Evolutionary conservation across 2,329 filamentous ascomycete species (phyloP), one percentile per base, ranked within the genome.

Genomic region (Aureobasidium lini): DNA sequence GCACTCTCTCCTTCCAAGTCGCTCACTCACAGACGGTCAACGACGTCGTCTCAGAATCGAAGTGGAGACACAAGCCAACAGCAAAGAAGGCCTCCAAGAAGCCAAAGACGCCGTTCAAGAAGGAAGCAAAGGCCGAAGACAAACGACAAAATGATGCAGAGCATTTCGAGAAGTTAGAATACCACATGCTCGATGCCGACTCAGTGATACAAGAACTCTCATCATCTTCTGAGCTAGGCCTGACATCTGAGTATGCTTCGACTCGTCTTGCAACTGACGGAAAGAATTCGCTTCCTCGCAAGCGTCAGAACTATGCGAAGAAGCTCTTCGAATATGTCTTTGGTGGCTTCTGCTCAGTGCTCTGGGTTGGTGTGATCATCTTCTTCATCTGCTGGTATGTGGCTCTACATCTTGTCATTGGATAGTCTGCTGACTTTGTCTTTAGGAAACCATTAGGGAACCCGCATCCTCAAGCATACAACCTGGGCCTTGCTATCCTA

Each of bases 321-420:
- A 75, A 76, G 61, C 67, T 76, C 1, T 64, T 77, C 7, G 62
- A 65, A 5, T 79, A 78, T 61, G 62, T 79, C 60, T 79, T 79
- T 64, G 76, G 76, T 37, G 77, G 77, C 46, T 79, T 79, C 66
- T 78, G 76, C 50, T 77, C 76, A 0, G 70, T 79, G 23, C 70
- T 79, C 11, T 79, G 76, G 76, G 64, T 78, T 37, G 77, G 75
- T 16, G 75, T 76, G 50, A 70, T 79, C 62, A 70, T 79, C 65
- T 78, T 79, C 70, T 79, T 79, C 63, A 65, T 79, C 62, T 78
- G 76, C 66, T 79, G 77, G 77, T 54, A 54, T 34, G 50, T 54
- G n/a, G 23, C 9, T 54, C 3, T 8, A 1, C 13, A 9, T 16
- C 4, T 6, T 8, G 3, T 39, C 15, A 13, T 8, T 7, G 4